Evolutionary conservation across 176 grass and related monocot species (phyloP).

Genomic region (Oryza glumipatula): DNA sequence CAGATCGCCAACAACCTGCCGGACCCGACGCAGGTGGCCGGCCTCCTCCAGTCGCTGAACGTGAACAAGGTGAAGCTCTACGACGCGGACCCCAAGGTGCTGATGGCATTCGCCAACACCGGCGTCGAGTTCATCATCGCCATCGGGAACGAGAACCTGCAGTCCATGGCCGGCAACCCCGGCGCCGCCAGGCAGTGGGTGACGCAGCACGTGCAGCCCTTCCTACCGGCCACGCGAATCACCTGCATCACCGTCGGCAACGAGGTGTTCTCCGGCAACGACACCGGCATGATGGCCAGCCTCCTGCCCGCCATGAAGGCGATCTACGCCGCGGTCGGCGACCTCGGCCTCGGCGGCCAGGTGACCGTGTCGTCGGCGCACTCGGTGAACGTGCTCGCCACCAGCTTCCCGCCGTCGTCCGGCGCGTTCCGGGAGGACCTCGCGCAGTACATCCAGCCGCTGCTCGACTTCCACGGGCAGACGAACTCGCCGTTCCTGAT

Average conservation of each 20-base stretch:
- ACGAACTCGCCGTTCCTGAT: constrained; percentile 62
- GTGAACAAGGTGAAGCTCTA: constrained; percentile 87
- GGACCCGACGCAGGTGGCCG: constrained; percentile 55
- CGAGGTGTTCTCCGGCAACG: constrained; percentile 67
- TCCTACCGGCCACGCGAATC: constrained; percentile 66
- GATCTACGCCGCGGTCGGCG: constrained; percentile 54
- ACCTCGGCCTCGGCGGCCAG: constrained; percentile 38
- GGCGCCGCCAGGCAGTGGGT: constrained; percentile 66
- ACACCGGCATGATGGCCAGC: constrained; percentile 50
- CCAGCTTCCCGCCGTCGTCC: constrained; percentile 71
- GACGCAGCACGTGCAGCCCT: constrained; percentile 67
- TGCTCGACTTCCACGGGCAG: constrained; percentile 68
- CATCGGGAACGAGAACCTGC: constrained; percentile 67
- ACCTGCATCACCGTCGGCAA: constrained; percentile 85
- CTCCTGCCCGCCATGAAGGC: constrained; percentile 80
- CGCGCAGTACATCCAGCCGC: constrained; percentile 63
- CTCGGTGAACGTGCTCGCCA: constrained; percentile 57
- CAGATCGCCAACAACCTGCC: constrained; percentile 84
- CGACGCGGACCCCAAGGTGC: constrained; percentile 67
- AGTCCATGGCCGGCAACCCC: constrained; percentile 42
- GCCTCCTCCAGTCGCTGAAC: constrained; percentile 63
- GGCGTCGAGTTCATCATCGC: constrained; percentile 84
- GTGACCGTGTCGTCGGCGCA: constrained; percentile 77
- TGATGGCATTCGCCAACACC: constrained; percentile 65
- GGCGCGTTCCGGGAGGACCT: constrained; percentile 66